Evolutionary conservation across 345 rosid species (phyloP), one percentile per base, ranked within the genome.

Genomic region (Hibiscus tridactylites): DNA sequence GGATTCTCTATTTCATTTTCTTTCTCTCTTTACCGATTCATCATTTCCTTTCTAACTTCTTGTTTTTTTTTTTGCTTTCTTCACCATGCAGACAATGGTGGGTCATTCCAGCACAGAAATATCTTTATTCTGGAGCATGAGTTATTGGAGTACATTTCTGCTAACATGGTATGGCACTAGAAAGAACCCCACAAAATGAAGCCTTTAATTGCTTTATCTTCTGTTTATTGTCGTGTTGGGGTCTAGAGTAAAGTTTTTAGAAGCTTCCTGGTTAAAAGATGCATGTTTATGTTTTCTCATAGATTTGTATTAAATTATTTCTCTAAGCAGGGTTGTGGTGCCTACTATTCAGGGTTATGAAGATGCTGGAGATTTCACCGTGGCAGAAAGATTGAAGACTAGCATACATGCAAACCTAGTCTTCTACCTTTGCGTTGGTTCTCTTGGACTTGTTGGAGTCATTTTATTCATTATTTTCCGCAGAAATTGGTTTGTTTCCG

Each of bases 301-400:
- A 39, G 76, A 49, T 73, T 80, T 76, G 54, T 76, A 75, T 73
- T 62, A 77, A 77, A 73, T 77, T 75, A 78, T 70, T 70, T 86
- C 78, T 57, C 82, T 81, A 80, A 80, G 84, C 90, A 90, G 96
- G 96, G 86, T 87, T 68, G 91, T 85, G 79, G 93, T 82, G 85
- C 93, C 93, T 74, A 87, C 89, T 73, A 81, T 90, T 62, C 90
- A 88, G 90, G 96, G 96, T 82, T 88, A 79, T 77, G 93, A 90
- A 90, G 96, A 88, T 87, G 96, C 96, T 44, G 96, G 96, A 54
- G 96, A 90, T 78, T 90, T 90, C 75, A 88, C 88, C 9, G 66
- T 88, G 74, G 78, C 82, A 19, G 96, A 90, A 83, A 84, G 88
- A 82, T 74, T 90, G 79, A 85, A 75, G 88, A 90, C 90, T 26